phyloP scores from a whole-genome alignment of 768 basidiomycete genomes.

The Hygrocybe punicea region DNA sequence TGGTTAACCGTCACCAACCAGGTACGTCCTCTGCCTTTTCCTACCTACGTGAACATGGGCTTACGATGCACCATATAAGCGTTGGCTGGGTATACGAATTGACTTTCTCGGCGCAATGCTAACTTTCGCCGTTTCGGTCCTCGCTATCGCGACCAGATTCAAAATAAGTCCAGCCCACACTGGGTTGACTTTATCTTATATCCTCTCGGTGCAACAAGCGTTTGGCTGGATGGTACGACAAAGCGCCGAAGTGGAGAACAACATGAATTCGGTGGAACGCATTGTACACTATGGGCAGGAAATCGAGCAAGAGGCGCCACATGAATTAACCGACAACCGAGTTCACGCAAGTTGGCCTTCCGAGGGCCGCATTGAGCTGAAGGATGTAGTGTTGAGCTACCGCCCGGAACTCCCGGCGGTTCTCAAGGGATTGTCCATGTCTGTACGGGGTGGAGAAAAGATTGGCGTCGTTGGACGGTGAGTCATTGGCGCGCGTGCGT shows the following conservation, averaged over 20 bases:
- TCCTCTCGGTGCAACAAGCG: conserved; percentile 74
- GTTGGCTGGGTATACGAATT: conserved; percentile 88
- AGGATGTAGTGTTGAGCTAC: conserved; percentile 74
- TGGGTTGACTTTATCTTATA: conserved; percentile 73
- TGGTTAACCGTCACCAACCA: conserved; percentile 86
- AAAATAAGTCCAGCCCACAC: conserved; percentile 77
- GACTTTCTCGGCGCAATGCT: conserved; percentile 74
- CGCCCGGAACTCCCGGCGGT: conserved; percentile 86
- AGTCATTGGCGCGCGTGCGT: too few species aligned
- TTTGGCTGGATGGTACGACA: conserved; percentile 78
- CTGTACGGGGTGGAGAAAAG: conserved; percentile 74
- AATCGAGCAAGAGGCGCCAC: conserved; percentile 79
- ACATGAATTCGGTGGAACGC: conserved; percentile 90
- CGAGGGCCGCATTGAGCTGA: conserved; percentile 68
- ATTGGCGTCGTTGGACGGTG: conserved; percentile 81
- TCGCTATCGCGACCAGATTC: conserved; percentile 71
- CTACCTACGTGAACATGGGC: conserved; percentile 13
- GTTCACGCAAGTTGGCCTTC: conserved; percentile 71
- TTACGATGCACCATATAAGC: conserved; percentile 36
- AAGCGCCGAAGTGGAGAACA: conserved; percentile 83
- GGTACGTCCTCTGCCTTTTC: conserved; percentile 27
- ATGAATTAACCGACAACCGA: conserved; percentile 57
- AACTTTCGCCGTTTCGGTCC: conserved; percentile 74
- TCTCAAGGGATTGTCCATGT: conserved; percentile 76
- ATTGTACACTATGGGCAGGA: conserved; percentile 76